These are phyloP conservation scores for Penicillium sp. DNA, from an alignment of 2,329 filamentous ascomycete species.

Conservation along the genomic window DNA sequence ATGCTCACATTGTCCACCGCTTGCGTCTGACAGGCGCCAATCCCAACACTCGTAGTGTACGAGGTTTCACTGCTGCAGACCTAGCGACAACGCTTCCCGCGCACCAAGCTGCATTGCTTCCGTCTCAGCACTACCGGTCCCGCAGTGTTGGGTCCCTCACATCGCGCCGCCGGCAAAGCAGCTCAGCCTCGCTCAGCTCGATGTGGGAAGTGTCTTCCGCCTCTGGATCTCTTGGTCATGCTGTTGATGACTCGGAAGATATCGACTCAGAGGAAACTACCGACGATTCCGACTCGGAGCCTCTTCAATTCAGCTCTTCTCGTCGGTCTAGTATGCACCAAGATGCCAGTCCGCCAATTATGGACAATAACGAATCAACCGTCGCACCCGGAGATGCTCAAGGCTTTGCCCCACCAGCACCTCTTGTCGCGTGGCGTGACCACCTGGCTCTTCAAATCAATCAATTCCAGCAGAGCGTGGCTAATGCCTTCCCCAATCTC, in stretches of 20 bases:
- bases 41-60: conserved; percentile 65
- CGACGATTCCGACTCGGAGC: conserved; percentile 21
- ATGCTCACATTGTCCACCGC: conserved; percentile 71
- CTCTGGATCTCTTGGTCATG: conserved; percentile 46
- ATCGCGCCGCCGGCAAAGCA: conserved; percentile 57
- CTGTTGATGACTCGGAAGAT: conserved; percentile 42
- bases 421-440: conserved; percentile 69
- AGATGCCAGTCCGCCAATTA: conserved; percentile 28
- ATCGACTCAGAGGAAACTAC: conserved; percentile 27
- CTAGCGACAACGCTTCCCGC: conserved; percentile 66
- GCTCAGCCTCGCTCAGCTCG: conserved; percentile 64
- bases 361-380: conserved; percentile 26
- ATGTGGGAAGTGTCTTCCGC: conserved; percentile 60
- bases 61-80: conserved; percentile 69
- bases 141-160: conserved; percentile 60
- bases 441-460: conserved; percentile 72
- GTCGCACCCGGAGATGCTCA: conserved; percentile 28
- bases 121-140: conserved; percentile 62
- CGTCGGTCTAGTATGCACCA: conserved; percentile 39
- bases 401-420: conserved; percentile 55
- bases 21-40: conserved; percentile 73
- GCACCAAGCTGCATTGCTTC: conserved; percentile 60
- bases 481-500: conserved; percentile 64
- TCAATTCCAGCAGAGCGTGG: conserved; percentile 70
- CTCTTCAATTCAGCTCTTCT: conserved; percentile 31